Conservation (phyloP, 1,284 basidiomycete species). For the Pulveroboletus sp. region DNA sequence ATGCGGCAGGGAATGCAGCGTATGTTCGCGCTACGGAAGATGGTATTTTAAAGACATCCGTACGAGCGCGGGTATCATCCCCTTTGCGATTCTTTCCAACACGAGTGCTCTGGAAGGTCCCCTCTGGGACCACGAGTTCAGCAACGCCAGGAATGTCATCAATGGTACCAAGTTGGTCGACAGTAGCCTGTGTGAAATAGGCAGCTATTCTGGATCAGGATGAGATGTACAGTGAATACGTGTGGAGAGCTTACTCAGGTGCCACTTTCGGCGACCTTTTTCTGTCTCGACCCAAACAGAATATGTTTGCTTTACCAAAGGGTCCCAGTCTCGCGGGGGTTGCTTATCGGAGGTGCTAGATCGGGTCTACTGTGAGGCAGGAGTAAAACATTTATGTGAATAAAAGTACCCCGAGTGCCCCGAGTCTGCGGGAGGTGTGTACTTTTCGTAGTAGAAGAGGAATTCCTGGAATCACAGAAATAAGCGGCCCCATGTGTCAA, state of each 20-base stretch:
- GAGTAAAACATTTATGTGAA: not conserved
- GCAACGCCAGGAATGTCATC: constrained; percentile 58
- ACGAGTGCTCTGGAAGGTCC: constrained; percentile 64
- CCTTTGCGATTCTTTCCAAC: constrained; percentile 49
- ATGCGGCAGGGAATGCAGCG: constrained; percentile 54
- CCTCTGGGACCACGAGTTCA: constrained; percentile 56
- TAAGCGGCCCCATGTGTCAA: constrained; percentile 3
- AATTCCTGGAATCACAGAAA: constrained; percentile 56
- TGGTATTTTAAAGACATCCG: constrained; percentile 33
- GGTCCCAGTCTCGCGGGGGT: constrained; percentile 67
- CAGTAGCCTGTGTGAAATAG: constrained; percentile 73
- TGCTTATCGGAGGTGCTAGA: constrained; percentile 41
- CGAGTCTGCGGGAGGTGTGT: constrained; percentile 47
- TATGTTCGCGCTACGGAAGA: constrained; percentile 48
- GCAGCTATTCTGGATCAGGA: constrained; percentile 51
- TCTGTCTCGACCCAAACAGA: constrained; percentile 68
- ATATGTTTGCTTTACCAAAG: constrained; percentile 77
- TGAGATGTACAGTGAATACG: constrained; percentile 1
- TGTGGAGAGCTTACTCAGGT: constrained; percentile 57
- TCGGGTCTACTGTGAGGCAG: constrained; percentile 17
- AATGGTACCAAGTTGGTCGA: constrained; percentile 64
- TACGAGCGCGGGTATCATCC: constrained; percentile 29
- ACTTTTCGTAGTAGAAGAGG: constrained; percentile 79
- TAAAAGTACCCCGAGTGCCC: constrained; percentile 43
- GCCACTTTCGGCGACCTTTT: constrained; percentile 72